Conservation (phyloP, 441 rosid genomes). For the Theobroma grandiflorum region DNA sequence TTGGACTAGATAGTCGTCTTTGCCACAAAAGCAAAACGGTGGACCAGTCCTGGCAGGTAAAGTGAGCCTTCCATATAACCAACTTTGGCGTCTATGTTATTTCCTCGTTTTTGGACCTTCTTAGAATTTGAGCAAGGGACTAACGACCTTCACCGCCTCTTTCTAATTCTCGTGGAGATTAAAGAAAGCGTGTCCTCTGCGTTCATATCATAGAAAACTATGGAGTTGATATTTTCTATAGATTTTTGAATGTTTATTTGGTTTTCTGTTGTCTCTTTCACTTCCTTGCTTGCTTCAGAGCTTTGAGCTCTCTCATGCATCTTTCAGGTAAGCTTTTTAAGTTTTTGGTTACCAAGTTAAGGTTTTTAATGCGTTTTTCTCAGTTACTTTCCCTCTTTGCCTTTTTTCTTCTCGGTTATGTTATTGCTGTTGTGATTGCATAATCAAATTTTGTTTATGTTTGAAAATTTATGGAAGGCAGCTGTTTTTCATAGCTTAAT, state of each 20-base stretch:
- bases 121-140: constrained; percentile 5
- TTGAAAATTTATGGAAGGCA: background rate
- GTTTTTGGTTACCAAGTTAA: background rate
- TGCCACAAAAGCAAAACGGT: background rate
- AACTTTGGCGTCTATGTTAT: constrained; percentile 12
- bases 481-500: background rate
- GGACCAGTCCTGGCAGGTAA: constrained; percentile 40
- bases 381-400: background rate
- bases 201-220: background rate
- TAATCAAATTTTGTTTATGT: background rate
- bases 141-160: constrained; percentile 25
- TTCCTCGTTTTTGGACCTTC: constrained; percentile 21
- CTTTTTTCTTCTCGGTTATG: background rate
- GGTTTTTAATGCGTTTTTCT: background rate
- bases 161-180: constrained; percentile 11
- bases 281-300: background rate
- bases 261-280: constrained; percentile 11
- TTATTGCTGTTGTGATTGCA: background rate
- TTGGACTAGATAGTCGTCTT: constrained; percentile 29
- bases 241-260: too few species aligned
- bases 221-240: background rate
- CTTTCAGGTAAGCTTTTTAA: constrained; percentile 29
- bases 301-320: background rate
- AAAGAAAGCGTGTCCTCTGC: background rate
- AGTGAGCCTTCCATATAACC: constrained; percentile 17